These are phyloP conservation scores for Coemansia sp. DNA, from an alignment of 192 early-diverging fungal species.

Conservation along the genomic window DNA sequence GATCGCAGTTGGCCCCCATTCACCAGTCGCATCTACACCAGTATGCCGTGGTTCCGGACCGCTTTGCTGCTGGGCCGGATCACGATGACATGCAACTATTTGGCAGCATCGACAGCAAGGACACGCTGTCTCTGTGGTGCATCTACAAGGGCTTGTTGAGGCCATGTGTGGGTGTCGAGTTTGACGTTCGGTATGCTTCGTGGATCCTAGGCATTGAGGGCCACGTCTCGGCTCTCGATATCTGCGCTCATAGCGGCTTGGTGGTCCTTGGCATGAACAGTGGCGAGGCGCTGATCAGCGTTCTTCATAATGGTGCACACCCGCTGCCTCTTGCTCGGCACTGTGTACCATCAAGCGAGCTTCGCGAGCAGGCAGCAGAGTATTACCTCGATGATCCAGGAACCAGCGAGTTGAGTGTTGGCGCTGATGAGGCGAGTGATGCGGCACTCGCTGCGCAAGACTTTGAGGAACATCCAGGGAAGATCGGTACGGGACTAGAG, in stretches of 20 bases:
- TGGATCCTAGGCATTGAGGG: conserved; percentile 37
- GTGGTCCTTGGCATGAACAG: conserved; percentile 32
- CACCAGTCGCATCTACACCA: background rate
- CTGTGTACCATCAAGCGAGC: background rate
- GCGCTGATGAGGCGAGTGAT: background rate
- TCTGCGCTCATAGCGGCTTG: conserved; percentile 36
- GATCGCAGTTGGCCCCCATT: background rate
- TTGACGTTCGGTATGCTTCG: conserved; percentile 18
- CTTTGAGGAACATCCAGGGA: background rate
- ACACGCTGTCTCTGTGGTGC: conserved; percentile 40
- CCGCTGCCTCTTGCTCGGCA: conserved; percentile 1
- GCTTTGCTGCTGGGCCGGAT: background rate
- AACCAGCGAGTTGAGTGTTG: background rate
- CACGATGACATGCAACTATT: conserved; percentile 15
- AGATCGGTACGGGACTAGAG: background rate
- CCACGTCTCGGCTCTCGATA: conserved; percentile 1
- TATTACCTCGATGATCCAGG: conserved; percentile 16
- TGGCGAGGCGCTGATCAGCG: conserved; percentile 36
- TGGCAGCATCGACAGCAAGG: conserved; percentile 15
- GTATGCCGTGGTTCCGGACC: background rate
- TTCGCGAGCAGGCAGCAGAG: conserved; percentile 19
- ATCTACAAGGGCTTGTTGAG: background rate
- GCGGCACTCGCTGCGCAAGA: background rate
- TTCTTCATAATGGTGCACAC: conserved; percentile 17
- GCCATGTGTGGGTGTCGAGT: conserved; percentile 20